Base-by-base conservation (phyloP, 257 asterid species). In the Solanum rostratum region DNA sequence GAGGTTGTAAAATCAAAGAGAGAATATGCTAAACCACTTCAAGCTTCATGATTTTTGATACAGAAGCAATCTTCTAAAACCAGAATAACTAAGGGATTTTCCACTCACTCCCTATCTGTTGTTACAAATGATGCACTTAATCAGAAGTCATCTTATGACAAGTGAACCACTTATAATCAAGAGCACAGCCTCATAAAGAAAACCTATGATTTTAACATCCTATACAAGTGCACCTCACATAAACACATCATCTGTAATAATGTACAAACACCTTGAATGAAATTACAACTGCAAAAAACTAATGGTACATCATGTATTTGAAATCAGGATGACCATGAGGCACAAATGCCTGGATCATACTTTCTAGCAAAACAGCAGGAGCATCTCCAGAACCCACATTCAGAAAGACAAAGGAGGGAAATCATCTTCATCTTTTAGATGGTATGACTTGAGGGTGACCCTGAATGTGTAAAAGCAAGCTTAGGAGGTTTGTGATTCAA, bases 391-490 rank as follows among this genome's bases (percentile, higher is more conserved):
- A 24, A 53, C 84, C 85, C 84, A 59, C 81, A 84, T 73, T 91
- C 90, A 91, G 84, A 83, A 83, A 79, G 97, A 88, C 85, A 95
- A 84, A 15, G 98, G 95, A 37, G 99, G 98, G 87, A 95, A 95
- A 83, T 95, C 97, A 8, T 89, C 97, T 43, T 95, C 93, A 88
- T 95, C 95, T 91, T 92, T 92, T 37, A 94, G 94, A 84, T 63
- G 93, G 91, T 95, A 95, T 1, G 96, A 92, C 85, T 88, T 88
- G 85, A 91, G 69, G 46, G 88, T 65, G 24, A 88, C 87, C 95
- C 99, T 94, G 87, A 90, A 91, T 60, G 80, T 88, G 68, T 88
- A 89, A 89, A 74, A 87, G 85, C 89, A 85, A 68, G 20, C 82
- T 76, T 76, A 76, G 82, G 55, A 76, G 27, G 37, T 76, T 24